Evolutionary conservation across 805 yeast species (phyloP), one percentile per base, ranked within the genome.

Genomic region (Yarrowia sp.): DNA sequence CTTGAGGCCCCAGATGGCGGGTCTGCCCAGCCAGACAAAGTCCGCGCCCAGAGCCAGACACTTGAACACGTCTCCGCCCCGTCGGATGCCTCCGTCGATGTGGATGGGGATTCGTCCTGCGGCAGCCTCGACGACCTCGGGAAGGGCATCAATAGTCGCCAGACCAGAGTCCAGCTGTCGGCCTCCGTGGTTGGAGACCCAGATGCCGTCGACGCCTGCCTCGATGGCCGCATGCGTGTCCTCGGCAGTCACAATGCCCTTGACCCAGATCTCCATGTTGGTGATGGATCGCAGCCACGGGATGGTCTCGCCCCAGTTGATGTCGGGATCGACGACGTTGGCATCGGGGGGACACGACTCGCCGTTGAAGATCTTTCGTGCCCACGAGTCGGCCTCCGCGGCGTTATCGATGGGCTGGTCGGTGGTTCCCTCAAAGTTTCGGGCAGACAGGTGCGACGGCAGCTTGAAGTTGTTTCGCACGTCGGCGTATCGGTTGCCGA

Each of bases 171-270:
- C 92, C 47, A 87, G 75, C 69, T 86, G 90, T 61, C 91, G 76
- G 10, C 91, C 92, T 19, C 91, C 92, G 70, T 87, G 90, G 68
- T 87, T 87, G 12, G 90, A 85, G 14, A 87, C 75, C 46, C 86
- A 79, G 24, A 85, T 82, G 7, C 90, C 92, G 39, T 80, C 80
- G 35, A 83, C 80, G 0, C 87, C 87, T 62, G 79, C 73, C 61
- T 81, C 80, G 5, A 81, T 80, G 6, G 91, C 89, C 55, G 73
- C 69, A 14, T 84, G 73, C 1, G 85, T 81, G 69, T 87, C 92
- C 65, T 85, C 90, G 14, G 81, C 82, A 7, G 86, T 76, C 70
- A 85, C 88, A 9, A 87, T 75, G 1, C 92, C 93, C 70, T 87
- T 87, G 64, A 79, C 74, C 65, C 79, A 79, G 63, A 81, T 73